Evolutionary conservation across 2,329 filamentous ascomycete genomes (phyloP).

Genomic region (Aspergillus ochraceus): DNA sequence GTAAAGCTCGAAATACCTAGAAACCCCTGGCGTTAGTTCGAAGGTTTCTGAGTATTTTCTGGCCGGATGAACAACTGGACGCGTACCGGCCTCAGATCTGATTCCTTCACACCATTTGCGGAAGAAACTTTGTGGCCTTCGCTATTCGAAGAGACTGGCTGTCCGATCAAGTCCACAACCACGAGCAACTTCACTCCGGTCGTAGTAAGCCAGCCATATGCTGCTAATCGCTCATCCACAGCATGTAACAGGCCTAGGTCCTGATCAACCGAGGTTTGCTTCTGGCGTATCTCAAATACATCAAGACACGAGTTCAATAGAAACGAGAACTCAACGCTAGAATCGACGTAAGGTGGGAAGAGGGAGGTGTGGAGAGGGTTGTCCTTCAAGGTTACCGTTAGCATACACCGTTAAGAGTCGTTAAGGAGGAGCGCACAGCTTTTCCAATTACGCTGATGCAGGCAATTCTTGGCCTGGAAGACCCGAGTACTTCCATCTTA

Average conservation of each 20-base stretch:
- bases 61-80: not conserved
- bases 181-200: constrained; percentile 89
- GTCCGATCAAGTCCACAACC: constrained; percentile 85
- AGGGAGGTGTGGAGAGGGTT: constrained; percentile 92
- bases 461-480: constrained; percentile 73
- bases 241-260: constrained; percentile 91
- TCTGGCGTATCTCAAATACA: constrained; percentile 83
- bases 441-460: constrained; percentile 93
- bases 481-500: constrained; percentile 20
- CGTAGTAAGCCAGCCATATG: constrained; percentile 96
- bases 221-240: constrained; percentile 86
- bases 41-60: not conserved
- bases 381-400: constrained; percentile 60
- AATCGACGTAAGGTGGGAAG: constrained; percentile 71
- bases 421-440: constrained; percentile 62
- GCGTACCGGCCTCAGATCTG: constrained; percentile 79
- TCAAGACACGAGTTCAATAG: constrained; percentile 89
- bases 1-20: constrained; percentile 83
- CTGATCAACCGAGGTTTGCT: constrained; percentile 70
- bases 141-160: constrained; percentile 45
- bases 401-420: not conserved
- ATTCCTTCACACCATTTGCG: constrained; percentile 72
- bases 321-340: constrained; percentile 80
- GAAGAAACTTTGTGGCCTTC: constrained; percentile 34
- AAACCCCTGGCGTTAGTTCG: not conserved